These are phyloP conservation scores for Calycina herbarum DNA, from an alignment of 2,329 filamentous ascomycete genomes.

Conservation along the genomic window DNA sequence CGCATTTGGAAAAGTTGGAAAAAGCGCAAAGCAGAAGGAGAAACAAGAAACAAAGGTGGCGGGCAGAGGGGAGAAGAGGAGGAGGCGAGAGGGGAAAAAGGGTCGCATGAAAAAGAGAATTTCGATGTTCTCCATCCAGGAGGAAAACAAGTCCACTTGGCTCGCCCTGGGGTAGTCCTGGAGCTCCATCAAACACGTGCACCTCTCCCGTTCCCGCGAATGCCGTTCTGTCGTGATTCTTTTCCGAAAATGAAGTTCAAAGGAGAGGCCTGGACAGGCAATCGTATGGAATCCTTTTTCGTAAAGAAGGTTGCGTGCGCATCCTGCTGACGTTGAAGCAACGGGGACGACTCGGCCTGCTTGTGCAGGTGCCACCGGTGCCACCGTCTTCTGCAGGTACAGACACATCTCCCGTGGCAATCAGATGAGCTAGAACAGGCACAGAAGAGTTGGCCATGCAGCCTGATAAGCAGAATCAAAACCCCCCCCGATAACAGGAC, in stretches of 20 bases:
- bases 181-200: too few relatives aligned
- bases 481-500: neutral
- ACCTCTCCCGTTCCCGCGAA: too few relatives aligned
- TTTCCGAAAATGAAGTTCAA: too few relatives aligned
- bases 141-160: slow-evolving; percentile 6
- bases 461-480: neutral
- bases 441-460: neutral
- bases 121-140: neutral
- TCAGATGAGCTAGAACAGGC: neutral
- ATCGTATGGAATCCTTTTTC: too few relatives aligned
- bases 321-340: too few relatives aligned
- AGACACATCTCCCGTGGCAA: neutral
- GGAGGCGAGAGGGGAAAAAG: neutral
- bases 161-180: neutral
- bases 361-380: neutral
- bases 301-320: too few relatives aligned
- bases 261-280: too few relatives aligned
- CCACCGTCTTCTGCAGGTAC: neutral
- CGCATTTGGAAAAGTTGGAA: neutral
- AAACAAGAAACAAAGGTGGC: neutral
- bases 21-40: neutral
- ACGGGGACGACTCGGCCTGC: too few relatives aligned
- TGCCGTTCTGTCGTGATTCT: too few relatives aligned
- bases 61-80: neutral
- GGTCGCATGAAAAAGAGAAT: slow-evolving; percentile 1